phyloP scores from a whole-genome alignment of 2,329 filamentous ascomycete species.

The Aspergillus sp. region DNA sequence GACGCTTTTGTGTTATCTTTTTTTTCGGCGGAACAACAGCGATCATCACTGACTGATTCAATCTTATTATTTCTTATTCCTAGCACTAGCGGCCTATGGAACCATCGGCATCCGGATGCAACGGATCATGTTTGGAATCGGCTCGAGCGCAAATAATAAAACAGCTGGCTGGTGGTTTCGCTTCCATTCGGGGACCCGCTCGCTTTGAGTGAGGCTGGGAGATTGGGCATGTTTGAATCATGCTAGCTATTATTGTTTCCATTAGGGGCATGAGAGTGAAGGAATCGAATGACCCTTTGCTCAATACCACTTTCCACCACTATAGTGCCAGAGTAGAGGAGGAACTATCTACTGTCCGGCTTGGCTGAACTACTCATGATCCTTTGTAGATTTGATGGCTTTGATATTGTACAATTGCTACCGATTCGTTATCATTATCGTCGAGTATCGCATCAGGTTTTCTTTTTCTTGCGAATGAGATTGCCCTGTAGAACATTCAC shows the following conservation, averaged over 20 bases:
- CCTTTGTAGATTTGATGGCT: neutral
- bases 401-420: neutral
- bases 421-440: conserved; percentile 6
- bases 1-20: neutral
- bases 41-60: neutral
- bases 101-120: conserved; percentile 2
- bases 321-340: too few species aligned
- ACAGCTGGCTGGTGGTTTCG: neutral
- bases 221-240: neutral
- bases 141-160: neutral
- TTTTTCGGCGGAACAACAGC: neutral
- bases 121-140: conserved; percentile 3
- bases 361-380: neutral
- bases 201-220: neutral
- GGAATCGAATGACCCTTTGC: neutral
- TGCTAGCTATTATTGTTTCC: too few species aligned
- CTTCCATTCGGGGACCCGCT: neutral
- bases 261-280: neutral
- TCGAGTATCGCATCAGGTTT: conserved; percentile 22
- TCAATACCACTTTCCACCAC: too few species aligned
- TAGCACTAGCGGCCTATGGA: too few species aligned
- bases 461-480: conserved; percentile 44
- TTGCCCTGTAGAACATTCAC: conserved; percentile 41
- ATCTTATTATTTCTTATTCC: neutral
- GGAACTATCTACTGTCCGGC: neutral